Percentiles rank a stretch among this genome's conserved stretches.
Conservation (phyloP, 1,139 yeast species). For the Suhomyces ambrosiae region DNA sequence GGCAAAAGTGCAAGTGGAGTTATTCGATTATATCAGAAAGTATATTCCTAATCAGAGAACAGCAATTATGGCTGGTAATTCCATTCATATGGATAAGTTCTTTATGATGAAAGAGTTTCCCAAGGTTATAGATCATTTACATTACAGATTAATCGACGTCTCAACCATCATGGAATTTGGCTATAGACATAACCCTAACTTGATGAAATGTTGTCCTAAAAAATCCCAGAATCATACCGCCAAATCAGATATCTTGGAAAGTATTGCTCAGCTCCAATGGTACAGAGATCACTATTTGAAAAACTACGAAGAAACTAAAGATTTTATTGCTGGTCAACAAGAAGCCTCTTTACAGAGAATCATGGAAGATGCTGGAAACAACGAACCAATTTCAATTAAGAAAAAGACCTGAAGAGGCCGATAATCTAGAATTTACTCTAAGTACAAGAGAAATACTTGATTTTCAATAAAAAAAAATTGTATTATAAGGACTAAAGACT, state of each 20-base stretch:
- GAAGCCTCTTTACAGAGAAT: constrained; percentile 1
- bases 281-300: constrained; percentile 65
- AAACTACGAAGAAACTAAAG: constrained; percentile 25
- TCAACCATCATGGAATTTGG: constrained; percentile 81
- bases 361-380: constrained; percentile 1
- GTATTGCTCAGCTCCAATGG: constrained; percentile 83
- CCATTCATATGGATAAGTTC: constrained; percentile 87
- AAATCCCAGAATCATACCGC: constrained; percentile 83
- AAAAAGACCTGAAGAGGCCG: no score
- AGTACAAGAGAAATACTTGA: background rate
- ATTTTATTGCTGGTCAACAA: constrained; percentile 15
- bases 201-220: constrained; percentile 59
- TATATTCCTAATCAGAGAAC: constrained; percentile 53
- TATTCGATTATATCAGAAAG: constrained; percentile 60
- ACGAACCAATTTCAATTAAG: background rate
- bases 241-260: constrained; percentile 80
- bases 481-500: background rate
- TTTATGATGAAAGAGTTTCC: constrained; percentile 89
- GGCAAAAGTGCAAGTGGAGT: constrained; percentile 61
- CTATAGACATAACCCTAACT: constrained; percentile 68
- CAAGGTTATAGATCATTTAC: constrained; percentile 65
- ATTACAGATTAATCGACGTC: constrained; percentile 87
- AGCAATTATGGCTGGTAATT: constrained; percentile 86
- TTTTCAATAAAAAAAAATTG: background rate
- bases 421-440: no score